Base-by-base conservation (phyloP, 805 yeast species). In the Monosporozyma siamensis region DNA sequence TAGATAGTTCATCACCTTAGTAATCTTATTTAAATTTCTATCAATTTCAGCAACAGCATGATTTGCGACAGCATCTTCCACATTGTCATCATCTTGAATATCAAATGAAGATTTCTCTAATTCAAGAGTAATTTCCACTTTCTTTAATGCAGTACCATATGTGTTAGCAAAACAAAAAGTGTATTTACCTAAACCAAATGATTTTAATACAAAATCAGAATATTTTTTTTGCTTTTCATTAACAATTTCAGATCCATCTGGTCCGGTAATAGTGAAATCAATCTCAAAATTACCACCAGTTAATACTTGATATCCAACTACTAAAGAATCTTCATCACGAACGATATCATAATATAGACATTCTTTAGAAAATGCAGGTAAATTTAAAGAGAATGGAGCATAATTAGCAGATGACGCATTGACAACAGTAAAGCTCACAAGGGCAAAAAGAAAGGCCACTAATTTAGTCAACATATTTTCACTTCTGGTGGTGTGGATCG, bases 1-100 rank as follows among this genome's bases (percentile, higher is more conserved):
- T 68, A 90, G 79, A 65, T 92, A 87, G 57, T 82, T 86, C 65
- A 90, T 68, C 65, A 77, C 67, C 58, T 72, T 74, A 50, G 68
- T 71, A 48, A 77, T 72, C 47, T 74, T 78, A 51, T 72, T 76
- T 55, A 78, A 66, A 58, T 76, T 78, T 52, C 69, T 63, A 54
- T 76, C 80, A 52, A 78, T 78, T 58, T 72, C 77, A 45, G 71
- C 72, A 38, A 77, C 70, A 8, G 82, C 72, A 42, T 64, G 64
- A 54, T 73, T 73, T 63, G 79, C 71, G 52, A 70, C 66, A 44
- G 72, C 69, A 46, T 75, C 78, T 48, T 72, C 75, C 44, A 20
- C 10, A 23, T 38, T 32, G 18, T 57, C 53, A 18, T 51, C 48
- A 22, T 56, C 54, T 21, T 52, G 49, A 32, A 51, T 59, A 20